Evolutionary conservation across 768 basidiomycete genomes (phyloP).

Genomic region (Jaapia argillacea): DNA sequence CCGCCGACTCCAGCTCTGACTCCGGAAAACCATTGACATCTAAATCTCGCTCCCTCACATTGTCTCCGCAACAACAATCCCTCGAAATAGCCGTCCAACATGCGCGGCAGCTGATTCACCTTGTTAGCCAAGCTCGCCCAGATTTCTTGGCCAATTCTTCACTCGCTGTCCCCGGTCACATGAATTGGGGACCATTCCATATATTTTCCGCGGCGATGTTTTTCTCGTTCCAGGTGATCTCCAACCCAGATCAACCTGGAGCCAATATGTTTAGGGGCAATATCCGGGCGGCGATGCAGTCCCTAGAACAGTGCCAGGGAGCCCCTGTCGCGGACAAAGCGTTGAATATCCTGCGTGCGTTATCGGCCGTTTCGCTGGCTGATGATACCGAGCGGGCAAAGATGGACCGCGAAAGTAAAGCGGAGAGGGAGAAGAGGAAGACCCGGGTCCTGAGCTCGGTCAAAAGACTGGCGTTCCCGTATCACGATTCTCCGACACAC

Average conservation of each 20-base stretch:
- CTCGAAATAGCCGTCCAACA: slow-evolving; percentile 68
- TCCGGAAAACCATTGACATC: slow-evolving; percentile 12
- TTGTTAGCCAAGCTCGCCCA: slow-evolving; percentile 66
- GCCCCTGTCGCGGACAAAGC: slow-evolving; percentile 67
- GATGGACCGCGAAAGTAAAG: slow-evolving; percentile 41
- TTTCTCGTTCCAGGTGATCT: slow-evolving; percentile 82
- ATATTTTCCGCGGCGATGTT: slow-evolving; percentile 85
- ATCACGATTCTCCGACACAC: slow-evolving; percentile 55
- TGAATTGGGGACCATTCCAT: slow-evolving; percentile 79
- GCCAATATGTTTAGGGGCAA: slow-evolving; percentile 68
- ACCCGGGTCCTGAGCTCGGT: slow-evolving; percentile 54
- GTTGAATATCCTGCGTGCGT: slow-evolving; percentile 55
- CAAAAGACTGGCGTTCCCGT: slow-evolving; percentile 74
- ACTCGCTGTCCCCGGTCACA: slow-evolving; percentile 68
- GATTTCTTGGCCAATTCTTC: slow-evolving; percentile 65
- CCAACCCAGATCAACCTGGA: slow-evolving; percentile 71
- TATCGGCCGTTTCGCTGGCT: slow-evolving; percentile 68
- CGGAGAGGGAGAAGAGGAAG: slow-evolving; percentile 42
- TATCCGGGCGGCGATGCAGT: slow-evolving; percentile 57
- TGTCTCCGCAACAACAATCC: slow-evolving; percentile 27
- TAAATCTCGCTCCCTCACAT: neutral
- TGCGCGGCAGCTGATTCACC: slow-evolving; percentile 69
- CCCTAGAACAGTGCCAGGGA: slow-evolving; percentile 56
- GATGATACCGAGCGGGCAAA: too few relatives aligned
- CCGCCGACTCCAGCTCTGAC: slow-evolving; percentile 9